phyloP scores from a whole-genome alignment of 495 filamentous ascomycete genomes.

The Peziza echinospora region DNA sequence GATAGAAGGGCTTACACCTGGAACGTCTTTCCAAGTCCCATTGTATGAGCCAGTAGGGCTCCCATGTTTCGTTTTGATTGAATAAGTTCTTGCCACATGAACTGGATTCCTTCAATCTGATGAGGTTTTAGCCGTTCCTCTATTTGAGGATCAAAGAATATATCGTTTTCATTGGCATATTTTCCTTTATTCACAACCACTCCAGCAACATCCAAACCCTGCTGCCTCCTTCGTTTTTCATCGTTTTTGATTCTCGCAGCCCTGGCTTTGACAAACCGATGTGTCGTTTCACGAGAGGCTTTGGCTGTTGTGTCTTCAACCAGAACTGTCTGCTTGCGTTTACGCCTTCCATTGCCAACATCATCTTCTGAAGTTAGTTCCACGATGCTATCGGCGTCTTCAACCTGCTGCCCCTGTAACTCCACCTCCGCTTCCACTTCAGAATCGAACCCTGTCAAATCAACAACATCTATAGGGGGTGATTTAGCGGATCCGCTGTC shows the following conservation, averaged over 20 bases:
- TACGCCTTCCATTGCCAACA: too few species aligned
- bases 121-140: constrained; percentile 33
- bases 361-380: too few species aligned
- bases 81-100: constrained; percentile 75
- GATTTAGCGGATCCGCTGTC: too few species aligned
- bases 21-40: constrained; percentile 90
- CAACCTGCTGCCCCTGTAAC: too few species aligned
- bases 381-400: too few species aligned
- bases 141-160: constrained; percentile 30
- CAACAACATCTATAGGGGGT: too few species aligned
- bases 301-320: not conserved
- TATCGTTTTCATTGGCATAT: constrained; percentile 12
- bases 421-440: too few species aligned
- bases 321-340: not conserved
- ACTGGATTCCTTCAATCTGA: constrained; percentile 52
- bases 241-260: not conserved
- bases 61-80: constrained; percentile 32
- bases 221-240: not conserved
- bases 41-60: constrained; percentile 73
- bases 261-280: not conserved
- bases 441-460: too few species aligned
- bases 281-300: not conserved
- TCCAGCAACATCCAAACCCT: not conserved
- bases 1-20: constrained; percentile 36
- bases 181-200: constrained; percentile 12